Conservation (phyloP, 331 rosid genomes). For the Acacia concinna region DNA sequence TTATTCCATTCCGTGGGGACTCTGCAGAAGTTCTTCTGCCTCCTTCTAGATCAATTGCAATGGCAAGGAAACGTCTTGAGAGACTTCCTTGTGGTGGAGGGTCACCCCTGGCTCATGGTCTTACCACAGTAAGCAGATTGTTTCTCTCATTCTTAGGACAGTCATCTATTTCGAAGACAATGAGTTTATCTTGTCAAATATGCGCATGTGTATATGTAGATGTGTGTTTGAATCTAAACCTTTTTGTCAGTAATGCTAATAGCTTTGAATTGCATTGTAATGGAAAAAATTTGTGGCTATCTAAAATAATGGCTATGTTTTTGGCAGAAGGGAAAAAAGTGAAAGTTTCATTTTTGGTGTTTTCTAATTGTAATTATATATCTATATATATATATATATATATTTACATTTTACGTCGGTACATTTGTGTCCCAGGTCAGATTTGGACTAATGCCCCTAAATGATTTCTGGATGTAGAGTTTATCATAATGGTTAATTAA, state of each 20-base stretch:
- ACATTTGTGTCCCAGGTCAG: conserved; percentile 13
- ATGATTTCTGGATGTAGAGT: conserved; percentile 6
- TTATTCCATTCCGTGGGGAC: conserved; percentile 98
- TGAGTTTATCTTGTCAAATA: conserved; percentile 23
- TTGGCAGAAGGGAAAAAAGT: conserved; percentile 17
- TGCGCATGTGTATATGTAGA: not conserved
- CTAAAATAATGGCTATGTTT: conserved; percentile 17
- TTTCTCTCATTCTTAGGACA: conserved; percentile 24
- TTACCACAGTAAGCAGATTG: conserved; percentile 66
- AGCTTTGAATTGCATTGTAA: conserved; percentile 13
- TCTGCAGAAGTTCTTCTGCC: conserved; percentile 97
- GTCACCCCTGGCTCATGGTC: conserved; percentile 98
- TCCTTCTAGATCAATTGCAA: conserved; percentile 97
- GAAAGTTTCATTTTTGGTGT: conserved; percentile 13
- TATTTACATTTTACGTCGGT: not conserved
- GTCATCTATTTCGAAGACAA: not conserved
- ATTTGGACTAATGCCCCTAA: conserved; percentile 20
- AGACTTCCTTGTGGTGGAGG: conserved; percentile 99
- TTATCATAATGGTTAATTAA: not conserved
- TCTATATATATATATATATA: not conserved
- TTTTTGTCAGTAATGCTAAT: not conserved
- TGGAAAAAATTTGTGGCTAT: conserved; percentile 21
- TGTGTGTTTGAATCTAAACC: not conserved
- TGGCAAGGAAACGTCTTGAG: conserved; percentile 97
- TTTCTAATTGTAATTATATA: not conserved